A percentile compares a stretch with the other conserved stretches of the same genome.
Evolutionary conservation across 331 rosid genomes (phyloP).

Genomic region (Rosa hybrid): DNA sequence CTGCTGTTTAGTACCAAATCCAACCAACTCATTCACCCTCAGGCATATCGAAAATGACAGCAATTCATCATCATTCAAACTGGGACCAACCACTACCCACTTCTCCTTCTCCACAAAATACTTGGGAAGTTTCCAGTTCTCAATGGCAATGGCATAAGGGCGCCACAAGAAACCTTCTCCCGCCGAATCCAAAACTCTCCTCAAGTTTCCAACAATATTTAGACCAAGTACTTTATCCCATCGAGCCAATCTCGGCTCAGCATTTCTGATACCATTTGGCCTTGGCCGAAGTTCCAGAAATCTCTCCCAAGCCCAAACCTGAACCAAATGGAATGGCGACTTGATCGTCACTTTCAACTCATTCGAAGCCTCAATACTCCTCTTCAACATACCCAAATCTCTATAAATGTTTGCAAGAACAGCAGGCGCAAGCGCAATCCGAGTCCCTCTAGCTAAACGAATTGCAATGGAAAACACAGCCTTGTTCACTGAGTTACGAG

Average conservation of each 20-base stretch:
- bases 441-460: conserved; percentile 44
- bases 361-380: neutral
- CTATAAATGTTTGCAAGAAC: conserved; percentile 49
- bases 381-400: conserved; percentile 41
- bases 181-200: conserved; percentile 5
- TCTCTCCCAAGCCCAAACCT: conserved; percentile 40
- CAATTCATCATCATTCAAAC: conserved; percentile 7
- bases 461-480: conserved; percentile 43
- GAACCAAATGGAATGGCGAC: conserved; percentile 20
- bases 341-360: neutral
- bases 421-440: conserved; percentile 52
- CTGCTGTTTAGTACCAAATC: conserved; percentile 10
- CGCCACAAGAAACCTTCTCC: conserved; percentile 30
- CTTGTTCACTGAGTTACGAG: neutral
- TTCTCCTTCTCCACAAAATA: neutral
- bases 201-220: neutral
- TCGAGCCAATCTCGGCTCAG: conserved; percentile 25
- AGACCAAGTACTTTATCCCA: conserved; percentile 17
- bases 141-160: conserved; percentile 10
- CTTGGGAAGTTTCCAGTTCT: neutral
- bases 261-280: neutral
- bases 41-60: conserved; percentile 23
- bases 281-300: conserved; percentile 8
- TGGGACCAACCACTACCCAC: conserved; percentile 5
- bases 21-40: conserved; percentile 21